Evolutionary conservation across 2,329 filamentous ascomycete species (phyloP), one percentile per base, ranked within the genome.

Genomic region (Metarhizium guizhouense): DNA sequence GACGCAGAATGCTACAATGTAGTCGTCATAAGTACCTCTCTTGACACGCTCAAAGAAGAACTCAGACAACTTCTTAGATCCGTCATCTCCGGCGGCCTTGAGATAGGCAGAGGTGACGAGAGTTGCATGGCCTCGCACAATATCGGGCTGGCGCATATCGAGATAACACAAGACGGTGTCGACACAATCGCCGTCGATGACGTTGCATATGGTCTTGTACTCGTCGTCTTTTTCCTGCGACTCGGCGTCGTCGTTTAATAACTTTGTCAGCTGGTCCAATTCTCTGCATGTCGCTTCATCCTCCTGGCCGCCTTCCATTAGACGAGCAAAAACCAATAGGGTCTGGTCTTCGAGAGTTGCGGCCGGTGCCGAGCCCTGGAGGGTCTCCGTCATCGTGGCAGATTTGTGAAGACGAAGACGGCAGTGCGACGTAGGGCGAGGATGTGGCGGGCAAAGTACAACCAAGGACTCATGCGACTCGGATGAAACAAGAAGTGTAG

Each of bases 1-100:
- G n/a, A 92, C 91, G 54, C 92, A 97, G 69, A 96, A 97, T 6
- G 92, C 92, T 52, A 94, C 79, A 54, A 96, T 90, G 61, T 95
- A 83, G 70, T 95, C 90, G 64, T 96, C 92, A 60, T 91, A 89
- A 29, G 87, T 93, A 53, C 85, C 85, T 60, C 86, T 84, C 61
- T 81, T 74, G 16, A 95, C 78, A 54, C 86, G 84, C 16, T 81
- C 76, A 54, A 85, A 85, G 67, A 96, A 88, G 68, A 94, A 93
- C 5, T 81, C 80, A 5, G 82, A 81, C 52, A 96, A 82, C 61
- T 85, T 81, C 61, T 83, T 78, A 60, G 84, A 79, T 3, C 90
- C 90, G 6, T 82, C 79, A 13, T 92, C 82, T 54, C 84, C 83
- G 3, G 88, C 84, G 32, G 86, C 84, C 68, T 93, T 88, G 58